A percentile compares a stretch with the other conserved stretches of the same genome.
phyloP scores from a whole-genome alignment of 108 stramenopile genomes.

The Cyclotella kingstonii region DNA sequence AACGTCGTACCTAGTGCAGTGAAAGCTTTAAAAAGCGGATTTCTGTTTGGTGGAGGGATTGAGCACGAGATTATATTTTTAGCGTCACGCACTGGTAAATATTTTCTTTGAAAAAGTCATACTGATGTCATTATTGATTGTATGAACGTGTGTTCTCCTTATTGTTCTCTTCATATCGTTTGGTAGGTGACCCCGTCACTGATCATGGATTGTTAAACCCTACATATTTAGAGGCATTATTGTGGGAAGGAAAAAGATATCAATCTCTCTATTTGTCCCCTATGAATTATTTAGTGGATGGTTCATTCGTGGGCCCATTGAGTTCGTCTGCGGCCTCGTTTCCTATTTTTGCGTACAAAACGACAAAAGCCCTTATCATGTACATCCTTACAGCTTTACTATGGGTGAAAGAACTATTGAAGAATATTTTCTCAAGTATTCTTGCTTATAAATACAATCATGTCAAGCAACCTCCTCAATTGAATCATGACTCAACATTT shows the following conservation, averaged over 20 bases:
- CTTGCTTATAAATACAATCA: slow-evolving; percentile 9
- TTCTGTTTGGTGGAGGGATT: slow-evolving; percentile 44
- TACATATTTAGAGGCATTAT: slow-evolving; percentile 75
- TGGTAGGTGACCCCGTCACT: slow-evolving; percentile 61
- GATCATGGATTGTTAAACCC: slow-evolving; percentile 80
- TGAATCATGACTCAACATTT: no score
- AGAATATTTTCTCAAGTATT: neutral
- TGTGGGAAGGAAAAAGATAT: slow-evolving; percentile 82
- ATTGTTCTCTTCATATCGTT: slow-evolving; percentile 13
- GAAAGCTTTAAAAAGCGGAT: slow-evolving; percentile 71
- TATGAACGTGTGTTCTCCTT: slow-evolving; percentile 25
- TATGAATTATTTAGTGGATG: slow-evolving; percentile 21
- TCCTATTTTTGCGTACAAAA: slow-evolving; percentile 44
- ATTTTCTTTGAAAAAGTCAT: neutral
- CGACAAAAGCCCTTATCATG: slow-evolving; percentile 20
- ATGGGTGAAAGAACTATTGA: slow-evolving; percentile 26
- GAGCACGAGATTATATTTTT: slow-evolving; percentile 48
- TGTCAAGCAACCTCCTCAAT: slow-evolving; percentile 25
- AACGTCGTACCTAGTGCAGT: slow-evolving; percentile 72
- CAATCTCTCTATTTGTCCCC: slow-evolving; percentile 51
- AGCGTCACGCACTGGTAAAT: slow-evolving; percentile 29
- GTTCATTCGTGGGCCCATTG: slow-evolving; percentile 44
- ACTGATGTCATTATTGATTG: slow-evolving; percentile 9
- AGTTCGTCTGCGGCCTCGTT: slow-evolving; percentile 33
- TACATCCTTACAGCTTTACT: slow-evolving; percentile 15